Evolutionary conservation across 2,329 filamentous ascomycete genomes (phyloP), one percentile per base, ranked within the genome.

Genomic region (Talaromyces sp.): DNA sequence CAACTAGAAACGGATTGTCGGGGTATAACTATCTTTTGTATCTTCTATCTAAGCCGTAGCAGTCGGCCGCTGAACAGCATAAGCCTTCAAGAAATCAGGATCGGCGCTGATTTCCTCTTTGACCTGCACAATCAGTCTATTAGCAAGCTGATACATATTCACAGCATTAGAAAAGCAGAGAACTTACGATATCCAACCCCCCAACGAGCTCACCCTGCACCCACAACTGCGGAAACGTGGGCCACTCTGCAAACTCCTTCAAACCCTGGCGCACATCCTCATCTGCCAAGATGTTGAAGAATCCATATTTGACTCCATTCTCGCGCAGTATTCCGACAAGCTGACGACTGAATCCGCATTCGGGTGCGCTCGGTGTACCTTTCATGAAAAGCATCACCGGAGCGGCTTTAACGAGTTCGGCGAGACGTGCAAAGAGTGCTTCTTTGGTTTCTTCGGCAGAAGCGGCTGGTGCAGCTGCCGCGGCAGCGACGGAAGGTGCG

Each of bases 371-470:
- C 0, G 93, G 93, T 2, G 92, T 96, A n/a, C 93, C 93, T 82
- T 97, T 97, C 92, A 97, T 97, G 80, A 99, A 99, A 33, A 99
- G 84, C 95, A 99, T 99, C 37, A 99, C 93, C 0, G 93, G 92
- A 37, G 95, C 94, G 5, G 95, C 95, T 82, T 94, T 96, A 70
- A 98, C 94, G 41, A 99, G 85, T 71, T 96, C 91, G 22, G 81
- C 85, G 43, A 99, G 83, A 37, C 94, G 86, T 77, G 90, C 89
- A 78, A 92, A 89, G 62, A 99, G 82, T 69, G 96, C 93, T 77
- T 97, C 92, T 80, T 94, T 94, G 59, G 85, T 85, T 77, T 88
- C 85, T 64, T 81, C 84, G n/a, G 77, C 69, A 2, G 75, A 72
- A 63, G 73, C 59, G 13, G 69, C 66, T 2, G 74, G 68, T 3